Evolutionary conservation across 2,329 filamentous ascomycete species (phyloP), one percentile per base, ranked within the genome.

Genomic region (Aspergillus thermomutatus): DNA sequence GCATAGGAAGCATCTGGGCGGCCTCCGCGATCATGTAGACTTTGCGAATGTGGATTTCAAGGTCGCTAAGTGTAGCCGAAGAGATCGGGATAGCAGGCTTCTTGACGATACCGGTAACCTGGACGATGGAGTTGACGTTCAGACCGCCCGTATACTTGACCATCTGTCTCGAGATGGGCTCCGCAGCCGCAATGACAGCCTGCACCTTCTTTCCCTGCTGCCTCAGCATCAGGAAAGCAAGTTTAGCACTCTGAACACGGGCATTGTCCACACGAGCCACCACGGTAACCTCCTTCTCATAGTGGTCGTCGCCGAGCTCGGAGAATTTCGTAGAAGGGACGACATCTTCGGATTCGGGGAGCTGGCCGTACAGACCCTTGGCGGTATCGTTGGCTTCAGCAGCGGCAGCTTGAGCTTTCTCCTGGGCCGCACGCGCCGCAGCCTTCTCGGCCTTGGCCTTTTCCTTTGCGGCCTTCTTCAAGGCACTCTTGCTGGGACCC

Each of bases 21-120:
- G 86, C 84, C 69, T 83, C 79, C 49, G 90, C 85, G 66, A 96
- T 82, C 58, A 93, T 78, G 77, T 88, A 97, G 68, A 91, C 83
- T 80, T 92, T 95, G 66, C 83, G 85, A 69, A 97, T 86, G 78
- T 97, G 93, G 50, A 97, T 83, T 80, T 97, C 94, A 66, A 88
- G 86, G 66, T 88, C 82, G 65, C 86, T 85, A 54, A 97, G 88
- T 17, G 86, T 87, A 57, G 90, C 90, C 69, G 90, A 94, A 78
- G 95, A 94, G 73, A 97, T 89, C 3, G 91, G 89, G 70, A 96
- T 91, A 23, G 89, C 83, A 0, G 92, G 90, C 77, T 89, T 88
- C 80, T 92, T 84, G 53, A 97, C 87, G 31, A 82, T 79, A 63
- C 89, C 94, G 69, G 95, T 90, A 58, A 97, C 87, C 43, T 87